A percentile compares a stretch with the other conserved stretches of the same genome.
Evolutionary conservation across 352 stramenopile genomes (phyloP).

Genomic region (Pythium coloratum): DNA sequence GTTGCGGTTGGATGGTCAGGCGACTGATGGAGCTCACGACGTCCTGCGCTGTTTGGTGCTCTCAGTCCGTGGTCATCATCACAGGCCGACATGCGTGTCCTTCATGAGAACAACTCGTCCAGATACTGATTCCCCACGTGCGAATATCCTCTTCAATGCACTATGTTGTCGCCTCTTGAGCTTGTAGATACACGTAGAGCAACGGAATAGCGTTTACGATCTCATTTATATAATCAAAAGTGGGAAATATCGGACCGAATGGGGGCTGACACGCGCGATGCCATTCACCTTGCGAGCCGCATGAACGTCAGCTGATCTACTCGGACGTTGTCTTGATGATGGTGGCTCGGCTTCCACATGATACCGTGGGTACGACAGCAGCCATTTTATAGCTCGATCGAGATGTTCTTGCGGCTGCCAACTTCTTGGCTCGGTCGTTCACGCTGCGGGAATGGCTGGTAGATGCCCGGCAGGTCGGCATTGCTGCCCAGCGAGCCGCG

Average conservation of each 20-base stretch:
- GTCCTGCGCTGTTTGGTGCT: not conserved
- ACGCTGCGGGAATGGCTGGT: slow-evolving; percentile 20
- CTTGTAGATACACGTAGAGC: not conserved
- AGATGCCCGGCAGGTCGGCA: slow-evolving; percentile 14
- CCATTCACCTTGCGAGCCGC: not conserved
- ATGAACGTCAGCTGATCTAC: too few species aligned
- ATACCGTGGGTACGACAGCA: not conserved
- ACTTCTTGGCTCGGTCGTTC: slow-evolving; percentile 22
- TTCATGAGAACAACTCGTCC: slow-evolving; percentile 9
- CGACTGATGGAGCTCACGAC: not conserved
- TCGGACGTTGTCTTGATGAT: not conserved
- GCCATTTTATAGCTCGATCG: slow-evolving; percentile 25
- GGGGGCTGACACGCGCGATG: not conserved
- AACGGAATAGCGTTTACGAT: not conserved
- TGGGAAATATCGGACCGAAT: not conserved
- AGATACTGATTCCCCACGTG: not conserved
- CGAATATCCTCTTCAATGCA: not conserved
- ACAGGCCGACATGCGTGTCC: not conserved
- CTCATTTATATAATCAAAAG: slow-evolving; percentile 6
- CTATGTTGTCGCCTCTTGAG: not conserved
- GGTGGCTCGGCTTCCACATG: too few species aligned
- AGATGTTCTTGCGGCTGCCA: slow-evolving; percentile 24
- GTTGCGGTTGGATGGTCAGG: not conserved
- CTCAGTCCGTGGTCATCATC: not conserved
- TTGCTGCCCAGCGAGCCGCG: slow-evolving; percentile 15